A percentile compares a stretch with the other conserved stretches of the same genome.
These are phyloP conservation scores for Neodidymelliopsis sp. DNA, from an alignment of 2,329 filamentous ascomycete species.

Conservation along the genomic window DNA sequence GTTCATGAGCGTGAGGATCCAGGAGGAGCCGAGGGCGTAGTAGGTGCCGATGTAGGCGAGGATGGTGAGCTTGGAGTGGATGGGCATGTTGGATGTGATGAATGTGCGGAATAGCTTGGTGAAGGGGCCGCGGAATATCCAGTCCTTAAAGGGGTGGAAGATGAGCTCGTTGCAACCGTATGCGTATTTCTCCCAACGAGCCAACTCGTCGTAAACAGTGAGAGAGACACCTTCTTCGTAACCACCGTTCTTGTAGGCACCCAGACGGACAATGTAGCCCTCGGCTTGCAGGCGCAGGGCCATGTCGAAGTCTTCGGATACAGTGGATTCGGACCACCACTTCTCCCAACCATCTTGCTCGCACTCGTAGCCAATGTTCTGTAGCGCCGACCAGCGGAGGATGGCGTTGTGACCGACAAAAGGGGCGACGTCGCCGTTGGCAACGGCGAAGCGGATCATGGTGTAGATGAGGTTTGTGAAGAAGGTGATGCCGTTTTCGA, in stretches of 20 bases:
- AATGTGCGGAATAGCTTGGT: conserved; percentile 70
- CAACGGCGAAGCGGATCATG: conserved; percentile 73
- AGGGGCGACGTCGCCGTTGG: conserved; percentile 74
- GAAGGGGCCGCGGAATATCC: conserved; percentile 69
- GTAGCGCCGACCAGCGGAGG: conserved; percentile 71
- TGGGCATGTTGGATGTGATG: conserved; percentile 66
- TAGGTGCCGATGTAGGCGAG: conserved; percentile 75
- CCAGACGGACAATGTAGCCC: conserved; percentile 73
- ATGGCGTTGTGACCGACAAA: conserved; percentile 83
- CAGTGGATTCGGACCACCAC: conserved; percentile 78
- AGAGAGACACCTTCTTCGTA: conserved; percentile 79
- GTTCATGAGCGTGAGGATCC: conserved; percentile 72
- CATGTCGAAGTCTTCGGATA: conserved; percentile 82
- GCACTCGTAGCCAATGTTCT: conserved; percentile 60
- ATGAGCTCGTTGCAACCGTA: conserved; percentile 76
- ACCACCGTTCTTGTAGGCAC: conserved; percentile 71
- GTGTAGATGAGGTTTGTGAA: conserved; percentile 82
- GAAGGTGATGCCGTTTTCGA: conserved; percentile 79
- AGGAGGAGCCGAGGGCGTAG: conserved; percentile 73
- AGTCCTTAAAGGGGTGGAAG: conserved; percentile 71
- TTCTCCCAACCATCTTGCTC: conserved; percentile 61
- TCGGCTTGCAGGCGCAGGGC: conserved; percentile 73
- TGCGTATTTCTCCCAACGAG: conserved; percentile 75
- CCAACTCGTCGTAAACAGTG: conserved; percentile 75
- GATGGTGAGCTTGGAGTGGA: conserved; percentile 74